Evolutionary conservation across 2,329 filamentous ascomycete species (phyloP), one percentile per base, ranked within the genome.

Genomic region (Paecilomyces sp.): DNA sequence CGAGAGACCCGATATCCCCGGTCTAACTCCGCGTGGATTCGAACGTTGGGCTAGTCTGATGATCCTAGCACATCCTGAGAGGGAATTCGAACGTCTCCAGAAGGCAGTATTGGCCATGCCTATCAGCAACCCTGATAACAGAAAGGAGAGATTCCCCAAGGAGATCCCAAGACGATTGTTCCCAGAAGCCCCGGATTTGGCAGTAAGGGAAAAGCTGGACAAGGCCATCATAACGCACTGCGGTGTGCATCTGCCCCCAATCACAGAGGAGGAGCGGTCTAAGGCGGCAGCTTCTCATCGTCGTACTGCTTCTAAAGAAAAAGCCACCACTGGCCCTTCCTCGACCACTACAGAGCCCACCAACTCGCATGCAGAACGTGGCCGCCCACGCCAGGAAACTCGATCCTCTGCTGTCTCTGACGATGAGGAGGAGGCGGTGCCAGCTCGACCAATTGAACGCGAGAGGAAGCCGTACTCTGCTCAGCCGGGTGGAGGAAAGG

Each of bases 151-250:
- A 2, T 87, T 95, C 58, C 92, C 91, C 0, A 91, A 90, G 64
- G 87, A 92, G 65, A 81, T 96, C 2, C 87, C 90, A 0, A 81
- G 91, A 50, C 82, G 88, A 57, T 79, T 94, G 3, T 84, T 96
- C 47, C 91, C 91, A 0, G 76, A 78, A 0, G 72, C 74, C 7
- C 79, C 83, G 0, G 85, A 91, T 64, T 67, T 81, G 0, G 77
- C 82, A 33, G 77, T 84, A 0, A 82, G 85, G 58, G 83, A 86
- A 62, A 76, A 84, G 22, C 76, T 92, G 8, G 83, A 86, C 18
- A 80, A 83, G 52, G 82, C 83, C 1, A 78, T 92, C 18, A 78
- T 79, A 31, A 78, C 81, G 64, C 79, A 83, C 65, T 77, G 79
- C 64, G 71, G 77, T 56, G 73, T 82, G 22, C 75, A 79, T 25